Evolutionary conservation across 2,329 filamentous ascomycete genomes (phyloP), one percentile per base, ranked within the genome.

Genomic region (Colletotrichum sojae): DNA sequence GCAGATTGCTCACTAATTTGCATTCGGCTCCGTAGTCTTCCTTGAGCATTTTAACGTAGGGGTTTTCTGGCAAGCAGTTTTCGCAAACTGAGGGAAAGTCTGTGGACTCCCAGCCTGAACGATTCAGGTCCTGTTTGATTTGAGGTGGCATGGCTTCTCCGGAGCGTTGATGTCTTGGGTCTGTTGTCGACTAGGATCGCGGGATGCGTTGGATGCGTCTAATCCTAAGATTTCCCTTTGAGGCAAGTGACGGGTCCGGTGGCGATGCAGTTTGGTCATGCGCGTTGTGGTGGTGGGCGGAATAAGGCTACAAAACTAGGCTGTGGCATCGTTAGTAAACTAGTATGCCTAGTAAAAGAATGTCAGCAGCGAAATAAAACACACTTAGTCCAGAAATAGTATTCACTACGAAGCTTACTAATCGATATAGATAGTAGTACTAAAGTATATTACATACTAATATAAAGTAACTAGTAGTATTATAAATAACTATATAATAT

Each of bases 1-100:
- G 12, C 5, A 13, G 4, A 25, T 57, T 22, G 67, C 78, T 62
- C 76, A 83, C 82, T 73, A 93, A 84, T 84, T 93, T 93, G 86
- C 92, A 94, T 82, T 95, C 92, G 66, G 92, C 93, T 75, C 94
- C 96, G 76, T 97, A 91, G 80, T 99, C 95, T 78, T 98, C 94
- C 82, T 99, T 99, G 70, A 99, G 87, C 95, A 99, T 98, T 82
- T 98, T 96, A 51, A 99, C 96, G 77, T 97, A 99, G 2, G 95
- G 95, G 76, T 98, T 98, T 71, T 97, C 95, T 16, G 95, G 95
- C 2, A 99, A 88, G 79, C 96, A 99, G 77, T 91, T 94, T 82
- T 99, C 96, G 84, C 90, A 96, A 40, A 96, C 92, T 3, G 92
- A 95, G 9, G 94, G 94, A 76, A 96, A 94, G 80, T 96, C 94